Percentiles rank a stretch among this genome's conserved stretches.
Evolutionary conservation across 2,329 filamentous ascomycete species (phyloP).

Genomic region (Chaetothyriales sp.): DNA sequence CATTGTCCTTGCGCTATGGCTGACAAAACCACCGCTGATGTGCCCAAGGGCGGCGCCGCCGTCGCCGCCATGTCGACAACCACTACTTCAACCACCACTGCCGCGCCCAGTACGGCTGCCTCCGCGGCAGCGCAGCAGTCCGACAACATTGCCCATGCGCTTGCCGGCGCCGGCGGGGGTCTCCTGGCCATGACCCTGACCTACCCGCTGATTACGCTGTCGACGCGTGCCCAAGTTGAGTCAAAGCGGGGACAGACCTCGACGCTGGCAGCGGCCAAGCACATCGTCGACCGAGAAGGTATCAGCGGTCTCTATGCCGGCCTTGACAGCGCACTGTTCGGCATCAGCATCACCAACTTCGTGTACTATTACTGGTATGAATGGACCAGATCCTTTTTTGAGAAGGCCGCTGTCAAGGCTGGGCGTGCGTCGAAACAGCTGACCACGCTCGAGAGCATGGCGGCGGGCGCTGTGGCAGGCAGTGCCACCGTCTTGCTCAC

Average conservation of each 20-base stretch:
- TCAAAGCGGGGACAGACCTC: slow-evolving; percentile 81
- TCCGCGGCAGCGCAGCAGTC: slow-evolving; percentile 65
- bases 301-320: slow-evolving; percentile 80
- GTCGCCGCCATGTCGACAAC: not conserved
- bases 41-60: not conserved
- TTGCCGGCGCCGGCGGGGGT: slow-evolving; percentile 84
- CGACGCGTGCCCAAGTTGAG: slow-evolving; percentile 93
- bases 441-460: slow-evolving; percentile 85
- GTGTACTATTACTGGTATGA: slow-evolving; percentile 99
- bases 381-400: slow-evolving; percentile 83
- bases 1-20: not conserved
- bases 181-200: slow-evolving; percentile 93
- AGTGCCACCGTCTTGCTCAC: slow-evolving; percentile 90
- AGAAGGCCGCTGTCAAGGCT: slow-evolving; percentile 54
- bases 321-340: slow-evolving; percentile 85
- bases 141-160: slow-evolving; percentile 91
- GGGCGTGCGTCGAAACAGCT: slow-evolving; percentile 67
- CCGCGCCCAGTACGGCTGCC: slow-evolving; percentile 23
- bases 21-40: not conserved
- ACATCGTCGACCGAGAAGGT: slow-evolving; percentile 85
- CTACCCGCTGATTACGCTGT: slow-evolving; percentile 93
- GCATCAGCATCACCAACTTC: slow-evolving; percentile 97
- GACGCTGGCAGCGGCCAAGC: slow-evolving; percentile 67
- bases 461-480: slow-evolving; percentile 84
- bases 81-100: slow-evolving; percentile 4